phyloP scores from a whole-genome alignment of 345 rosid genomes.

The Eucalyptus shirleyi region DNA sequence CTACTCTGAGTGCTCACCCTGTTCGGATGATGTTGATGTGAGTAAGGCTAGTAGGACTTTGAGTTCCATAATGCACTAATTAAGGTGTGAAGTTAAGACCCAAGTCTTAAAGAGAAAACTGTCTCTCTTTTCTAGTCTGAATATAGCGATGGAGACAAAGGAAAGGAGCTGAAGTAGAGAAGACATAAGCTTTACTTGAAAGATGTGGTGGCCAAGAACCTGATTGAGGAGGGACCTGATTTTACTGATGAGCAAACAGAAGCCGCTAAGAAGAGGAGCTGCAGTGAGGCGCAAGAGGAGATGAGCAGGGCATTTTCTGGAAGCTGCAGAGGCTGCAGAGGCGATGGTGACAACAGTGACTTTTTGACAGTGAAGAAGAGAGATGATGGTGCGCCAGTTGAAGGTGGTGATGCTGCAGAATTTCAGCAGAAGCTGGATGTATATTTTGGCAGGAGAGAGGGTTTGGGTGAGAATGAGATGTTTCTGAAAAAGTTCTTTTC shows the following conservation, averaged over 20 bases:
- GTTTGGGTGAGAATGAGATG: constrained; percentile 27
- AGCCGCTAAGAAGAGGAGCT: constrained; percentile 6
- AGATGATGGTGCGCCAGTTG: constrained; percentile 8
- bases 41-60: constrained; percentile 3
- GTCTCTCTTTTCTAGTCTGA: constrained; percentile 32
- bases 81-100: constrained; percentile 42
- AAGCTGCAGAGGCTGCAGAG: constrained; percentile 33
- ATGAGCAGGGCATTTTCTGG: constrained; percentile 29
- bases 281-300: constrained; percentile 49
- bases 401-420: constrained; percentile 8
- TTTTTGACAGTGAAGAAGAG: constrained; percentile 33
- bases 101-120: constrained; percentile 20
- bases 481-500: constrained; percentile 51
- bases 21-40: constrained; percentile 4
- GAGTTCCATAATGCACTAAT: constrained; percentile 26
- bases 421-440: constrained; percentile 34
- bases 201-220: constrained; percentile 57
- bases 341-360: constrained; percentile 18
- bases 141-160: constrained; percentile 1
- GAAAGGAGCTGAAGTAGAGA: constrained; percentile 9
- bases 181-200: constrained; percentile 39
- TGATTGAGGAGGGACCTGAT: constrained; percentile 65
- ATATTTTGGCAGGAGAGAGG: constrained; percentile 38
- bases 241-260: constrained; percentile 15
- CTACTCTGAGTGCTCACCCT: not conserved